Base-by-base conservation (phyloP, 106 monocot genomes). In the Platanthera guangdongensis region DNA sequence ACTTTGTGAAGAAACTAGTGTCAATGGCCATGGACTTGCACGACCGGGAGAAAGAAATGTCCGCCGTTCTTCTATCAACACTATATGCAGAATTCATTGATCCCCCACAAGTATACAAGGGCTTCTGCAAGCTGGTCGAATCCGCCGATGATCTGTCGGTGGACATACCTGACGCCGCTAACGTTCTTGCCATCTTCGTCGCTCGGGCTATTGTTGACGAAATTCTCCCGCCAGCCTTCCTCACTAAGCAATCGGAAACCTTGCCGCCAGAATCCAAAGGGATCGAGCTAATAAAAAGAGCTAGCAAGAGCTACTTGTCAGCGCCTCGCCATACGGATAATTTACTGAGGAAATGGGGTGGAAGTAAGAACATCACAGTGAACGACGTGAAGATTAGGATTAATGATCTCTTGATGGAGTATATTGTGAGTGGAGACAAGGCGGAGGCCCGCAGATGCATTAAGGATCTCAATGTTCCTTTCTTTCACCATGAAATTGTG, bases 11-110 rank as follows among this genome's bases (percentile, higher is more conserved):
- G 85, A 94, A 94, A 69, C 85, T 94, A 14, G 88, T 94, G 9
- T 94, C 94, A 5, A 80, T 83, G 45, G 88, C 94, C 22, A 90
- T 94, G 94, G 94, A 94, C 69, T 79, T 90, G 78, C 86, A 94
- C 74, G 86, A 90, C 80, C 88, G 82, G 45, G 94, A 94, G 85
- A 94, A 90, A 75, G 94, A 94, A 83, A 90, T 94, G 90, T 88
- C 94, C 9, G 84, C 94, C 13, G 75, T 88, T 53, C 80, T 94
- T 11, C 69, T 94, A 25, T 94, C 94, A 48, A 51, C 84, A 10
- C 83, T 94, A 13, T 94, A 94, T 78, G 80, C 83, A 3, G 83
- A 88, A 32, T 77, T 88, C 18, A 82, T 94, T 14, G 76, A 74
- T 55, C 88, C 90, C 0, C 19, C 63, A 0, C 88, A 90, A 55